These are phyloP conservation scores for Chrysochromulina parva DNA, from an alignment of 78 protist genomes.

Conservation along the genomic window DNA sequence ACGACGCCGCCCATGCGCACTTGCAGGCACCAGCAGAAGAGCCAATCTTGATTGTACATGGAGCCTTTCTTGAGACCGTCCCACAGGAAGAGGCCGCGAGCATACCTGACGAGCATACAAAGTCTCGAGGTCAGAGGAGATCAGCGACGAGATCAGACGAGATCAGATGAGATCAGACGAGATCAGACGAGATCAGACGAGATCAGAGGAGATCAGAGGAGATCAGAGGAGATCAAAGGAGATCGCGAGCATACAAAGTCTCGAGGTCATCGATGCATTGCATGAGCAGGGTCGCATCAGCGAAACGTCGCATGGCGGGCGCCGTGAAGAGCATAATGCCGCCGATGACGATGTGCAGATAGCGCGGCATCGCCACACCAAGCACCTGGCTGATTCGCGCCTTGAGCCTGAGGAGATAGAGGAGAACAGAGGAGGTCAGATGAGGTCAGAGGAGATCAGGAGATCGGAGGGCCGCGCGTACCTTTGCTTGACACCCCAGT, in stretches of 20 bases:
- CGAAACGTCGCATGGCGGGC: neutral
- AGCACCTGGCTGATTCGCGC: neutral
- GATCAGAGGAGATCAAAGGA: too few species aligned
- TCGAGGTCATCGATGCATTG: neutral
- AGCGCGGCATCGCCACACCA: neutral
- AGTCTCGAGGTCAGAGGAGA: neutral
- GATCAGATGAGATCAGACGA: too few species aligned
- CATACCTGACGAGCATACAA: neutral
- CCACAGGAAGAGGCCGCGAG: neutral
- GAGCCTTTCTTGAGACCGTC: neutral
- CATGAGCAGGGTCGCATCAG: neutral
- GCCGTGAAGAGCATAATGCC: constrained; percentile 12
- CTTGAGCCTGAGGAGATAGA: neutral
- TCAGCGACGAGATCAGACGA: too few species aligned
- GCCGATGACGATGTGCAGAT: neutral
- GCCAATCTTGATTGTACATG: constrained; percentile 7
- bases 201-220: too few species aligned
- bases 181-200: too few species aligned
- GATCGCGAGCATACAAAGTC: neutral
- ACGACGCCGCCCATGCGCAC: neutral
- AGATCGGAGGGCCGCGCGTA: too few species aligned
- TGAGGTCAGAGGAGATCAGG: too few species aligned
- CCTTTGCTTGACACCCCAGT: neutral
- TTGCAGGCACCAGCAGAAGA: constrained; percentile 6
- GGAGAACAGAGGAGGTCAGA: too few species aligned